Conservation (phyloP, 345 rosid genomes). For the Aurinia saxatilis region DNA sequence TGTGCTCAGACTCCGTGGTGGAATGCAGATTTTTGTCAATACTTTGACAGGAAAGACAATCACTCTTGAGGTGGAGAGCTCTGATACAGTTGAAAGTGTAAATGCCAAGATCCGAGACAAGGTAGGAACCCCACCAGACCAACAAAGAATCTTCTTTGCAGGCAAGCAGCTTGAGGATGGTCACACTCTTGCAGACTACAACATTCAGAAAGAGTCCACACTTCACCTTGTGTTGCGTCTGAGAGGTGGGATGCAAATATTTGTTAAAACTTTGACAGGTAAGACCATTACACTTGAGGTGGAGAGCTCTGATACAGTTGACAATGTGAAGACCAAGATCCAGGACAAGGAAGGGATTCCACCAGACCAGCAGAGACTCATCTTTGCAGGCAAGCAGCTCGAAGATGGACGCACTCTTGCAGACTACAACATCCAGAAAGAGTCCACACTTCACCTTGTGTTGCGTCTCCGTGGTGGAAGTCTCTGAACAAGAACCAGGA, state of each 20-base stretch:
- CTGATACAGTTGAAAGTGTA: neutral
- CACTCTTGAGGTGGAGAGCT: too few relatives aligned
- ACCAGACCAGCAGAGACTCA: too few relatives aligned
- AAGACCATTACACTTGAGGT: too few relatives aligned
- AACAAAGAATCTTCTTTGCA: neutral
- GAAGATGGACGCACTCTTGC: neutral
- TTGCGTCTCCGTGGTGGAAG: conserved; percentile 26
- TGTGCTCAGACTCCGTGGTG: conserved; percentile 9
- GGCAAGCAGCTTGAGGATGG: conserved; percentile 18
- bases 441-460: too few relatives aligned
- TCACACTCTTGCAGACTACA: conserved; percentile 21
- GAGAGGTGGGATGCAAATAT: too few relatives aligned
- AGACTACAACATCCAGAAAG: too few relatives aligned
- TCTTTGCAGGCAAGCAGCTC: too few relatives aligned
- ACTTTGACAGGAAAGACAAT: conserved; percentile 8
- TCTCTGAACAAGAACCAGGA: neutral
- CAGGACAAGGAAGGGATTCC: too few relatives aligned
- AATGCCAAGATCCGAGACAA: neutral
- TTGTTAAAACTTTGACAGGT: too few relatives aligned
- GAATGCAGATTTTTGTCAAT: neutral
- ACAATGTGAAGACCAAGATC: too few relatives aligned
- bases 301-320: too few relatives aligned
- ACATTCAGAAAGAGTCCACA: conserved; percentile 23
- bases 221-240: conserved; percentile 7
- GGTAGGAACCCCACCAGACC: neutral